A percentile compares a stretch with the other conserved stretches of the same genome.
Conservation (phyloP, 208 protist genomes). For the Jaenimonas drosophilae region DNA sequence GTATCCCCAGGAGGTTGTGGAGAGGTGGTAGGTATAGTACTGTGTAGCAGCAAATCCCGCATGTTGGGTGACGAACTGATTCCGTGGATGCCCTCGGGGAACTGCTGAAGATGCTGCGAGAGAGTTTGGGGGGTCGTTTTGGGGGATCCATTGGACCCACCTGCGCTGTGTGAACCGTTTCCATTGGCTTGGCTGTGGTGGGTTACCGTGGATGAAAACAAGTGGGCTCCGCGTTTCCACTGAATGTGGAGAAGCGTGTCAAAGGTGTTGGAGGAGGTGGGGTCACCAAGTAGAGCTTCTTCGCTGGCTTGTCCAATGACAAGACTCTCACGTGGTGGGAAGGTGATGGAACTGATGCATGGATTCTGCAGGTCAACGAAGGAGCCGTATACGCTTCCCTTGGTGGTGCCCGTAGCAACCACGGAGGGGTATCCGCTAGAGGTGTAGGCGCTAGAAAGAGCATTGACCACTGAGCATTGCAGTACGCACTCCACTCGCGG, state of each 20-base stretch:
- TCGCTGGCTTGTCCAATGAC: conserved; percentile 17
- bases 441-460: conserved; percentile 64
- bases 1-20: conserved; percentile 1
- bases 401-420: conserved; percentile 14
- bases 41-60: conserved; percentile 27
- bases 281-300: not conserved
- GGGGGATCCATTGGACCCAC: not conserved
- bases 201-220: conserved; percentile 6
- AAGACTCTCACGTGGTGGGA: conserved; percentile 53
- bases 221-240: conserved; percentile 28
- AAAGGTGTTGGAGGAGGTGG: not conserved
- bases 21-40: conserved; percentile 8
- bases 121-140: conserved; percentile 5
- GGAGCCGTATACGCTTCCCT: conserved; percentile 43
- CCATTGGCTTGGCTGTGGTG: too few relatives aligned
- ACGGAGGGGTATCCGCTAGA: conserved; percentile 65
- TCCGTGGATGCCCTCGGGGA: conserved; percentile 58
- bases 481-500: conserved; percentile 29
- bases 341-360: conserved; percentile 38
- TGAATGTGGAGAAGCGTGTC: conserved; percentile 28
- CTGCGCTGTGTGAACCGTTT: too few relatives aligned
- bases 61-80: conserved; percentile 44
- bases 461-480: conserved; percentile 50
- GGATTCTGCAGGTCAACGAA: conserved; percentile 61
- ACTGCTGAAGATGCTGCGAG: conserved; percentile 33